These are phyloP conservation scores for Fusarium bactridioides DNA, from an alignment of 2,329 filamentous ascomycete species.

Conservation along the genomic window DNA sequence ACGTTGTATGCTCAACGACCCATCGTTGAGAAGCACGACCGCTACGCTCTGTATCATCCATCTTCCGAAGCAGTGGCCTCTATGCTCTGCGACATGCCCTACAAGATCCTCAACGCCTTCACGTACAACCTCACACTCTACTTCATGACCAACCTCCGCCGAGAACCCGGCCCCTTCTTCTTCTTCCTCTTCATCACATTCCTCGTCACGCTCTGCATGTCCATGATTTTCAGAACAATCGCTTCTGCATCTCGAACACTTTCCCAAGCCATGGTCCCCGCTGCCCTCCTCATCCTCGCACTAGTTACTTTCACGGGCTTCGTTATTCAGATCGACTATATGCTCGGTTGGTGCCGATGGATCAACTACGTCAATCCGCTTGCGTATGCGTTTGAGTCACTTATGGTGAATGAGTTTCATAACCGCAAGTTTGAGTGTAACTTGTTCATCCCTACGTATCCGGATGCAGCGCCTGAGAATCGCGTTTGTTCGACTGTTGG, in stretches of 20 bases:
- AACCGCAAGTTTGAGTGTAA: slow-evolving; percentile 38
- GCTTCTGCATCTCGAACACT: slow-evolving; percentile 59
- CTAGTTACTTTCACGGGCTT: slow-evolving; percentile 56
- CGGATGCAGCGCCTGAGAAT: slow-evolving; percentile 35
- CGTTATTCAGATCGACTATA: slow-evolving; percentile 51
- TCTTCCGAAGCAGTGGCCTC: slow-evolving; percentile 43
- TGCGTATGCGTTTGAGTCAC: slow-evolving; percentile 68
- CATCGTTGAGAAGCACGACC: slow-evolving; percentile 47
- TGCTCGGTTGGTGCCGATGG: slow-evolving; percentile 72
- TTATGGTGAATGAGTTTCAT: slow-evolving; percentile 73
- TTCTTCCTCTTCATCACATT: slow-evolving; percentile 57
- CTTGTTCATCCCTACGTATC: slow-evolving; percentile 43
- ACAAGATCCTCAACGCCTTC: slow-evolving; percentile 49
- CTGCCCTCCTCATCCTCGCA: slow-evolving; percentile 47
- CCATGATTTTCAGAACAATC: slow-evolving; percentile 55
- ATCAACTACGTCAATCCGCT: slow-evolving; percentile 71
- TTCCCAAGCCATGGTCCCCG: slow-evolving; percentile 52
- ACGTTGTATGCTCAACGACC: slow-evolving; percentile 44
- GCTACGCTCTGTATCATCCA: slow-evolving; percentile 48
- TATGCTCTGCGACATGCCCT: slow-evolving; percentile 52
- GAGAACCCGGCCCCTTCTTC: slow-evolving; percentile 56
- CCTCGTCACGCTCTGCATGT: slow-evolving; percentile 39
- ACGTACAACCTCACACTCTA: slow-evolving; percentile 56
- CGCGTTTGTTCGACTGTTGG: slow-evolving; percentile 58
- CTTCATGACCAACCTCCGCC: slow-evolving; percentile 56